phyloP scores from a whole-genome alignment of 208 protist genomes.

The Wallacemonas rigidus region DNA sequence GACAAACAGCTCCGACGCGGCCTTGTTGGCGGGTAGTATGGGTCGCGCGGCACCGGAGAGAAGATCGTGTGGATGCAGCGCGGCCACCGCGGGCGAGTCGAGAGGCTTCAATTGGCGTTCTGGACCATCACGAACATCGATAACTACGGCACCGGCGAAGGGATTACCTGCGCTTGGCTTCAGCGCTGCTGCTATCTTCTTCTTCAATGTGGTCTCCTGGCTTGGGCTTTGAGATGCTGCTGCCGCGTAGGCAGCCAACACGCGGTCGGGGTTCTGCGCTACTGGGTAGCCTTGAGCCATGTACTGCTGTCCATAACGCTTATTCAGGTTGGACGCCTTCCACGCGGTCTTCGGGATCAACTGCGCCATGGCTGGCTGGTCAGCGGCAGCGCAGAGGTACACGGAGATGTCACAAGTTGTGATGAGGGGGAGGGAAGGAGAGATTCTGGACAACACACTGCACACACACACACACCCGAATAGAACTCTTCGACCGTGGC shows the following conservation, averaged over 20 bases:
- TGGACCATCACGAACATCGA: conserved; percentile 63
- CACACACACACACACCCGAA: too few species aligned
- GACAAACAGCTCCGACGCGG: conserved; percentile 58
- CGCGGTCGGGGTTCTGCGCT: conserved; percentile 20
- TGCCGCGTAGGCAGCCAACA: conserved; percentile 40
- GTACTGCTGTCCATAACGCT: conserved; percentile 76
- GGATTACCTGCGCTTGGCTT: conserved; percentile 13
- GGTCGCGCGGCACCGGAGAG: conserved; percentile 72
- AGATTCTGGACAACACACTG: too few species aligned
- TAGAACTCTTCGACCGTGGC: too few species aligned
- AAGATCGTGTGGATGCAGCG: conserved; percentile 77
- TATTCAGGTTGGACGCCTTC: conserved; percentile 87
- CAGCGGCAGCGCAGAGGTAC: not conserved
- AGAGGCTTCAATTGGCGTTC: conserved; percentile 41
- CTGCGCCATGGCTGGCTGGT: conserved; percentile 58
- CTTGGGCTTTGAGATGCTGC: not conserved
- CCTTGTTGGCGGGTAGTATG: conserved; percentile 60
- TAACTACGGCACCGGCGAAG: conserved; percentile 40
- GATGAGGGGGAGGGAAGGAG: not conserved
- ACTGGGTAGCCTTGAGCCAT: conserved; percentile 36
- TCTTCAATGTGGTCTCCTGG: conserved; percentile 2
- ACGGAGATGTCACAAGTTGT: not conserved
- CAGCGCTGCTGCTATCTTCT: conserved; percentile 20
- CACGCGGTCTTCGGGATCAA: conserved; percentile 90
- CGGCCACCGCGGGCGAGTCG: conserved; percentile 27